Percentiles rank a stretch among this genome's conserved stretches.
These are phyloP conservation scores for Parietaria judaica DNA, from an alignment of 306 rosid species.

Conservation along the genomic window DNA sequence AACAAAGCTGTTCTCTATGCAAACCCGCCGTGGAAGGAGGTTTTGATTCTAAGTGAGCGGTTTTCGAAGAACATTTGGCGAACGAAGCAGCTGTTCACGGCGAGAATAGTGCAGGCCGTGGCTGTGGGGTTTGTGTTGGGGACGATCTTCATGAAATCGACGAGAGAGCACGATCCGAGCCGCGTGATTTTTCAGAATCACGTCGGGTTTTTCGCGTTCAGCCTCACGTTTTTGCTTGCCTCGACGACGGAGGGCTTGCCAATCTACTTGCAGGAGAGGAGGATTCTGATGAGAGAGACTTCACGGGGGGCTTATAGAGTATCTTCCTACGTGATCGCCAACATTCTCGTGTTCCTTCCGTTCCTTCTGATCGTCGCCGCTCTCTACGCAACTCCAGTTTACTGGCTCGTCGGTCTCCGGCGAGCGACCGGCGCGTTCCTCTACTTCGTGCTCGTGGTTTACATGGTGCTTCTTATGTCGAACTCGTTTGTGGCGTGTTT, in stretches of 20 bases:
- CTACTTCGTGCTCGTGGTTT: slow-evolving; percentile 61
- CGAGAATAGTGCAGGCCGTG: slow-evolving; percentile 58
- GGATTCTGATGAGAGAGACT: slow-evolving; percentile 63
- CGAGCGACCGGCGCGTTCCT: slow-evolving; percentile 49
- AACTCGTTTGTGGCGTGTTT: slow-evolving; percentile 30
- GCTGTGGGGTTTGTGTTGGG: slow-evolving; percentile 59
- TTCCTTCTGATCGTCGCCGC: slow-evolving; percentile 48
- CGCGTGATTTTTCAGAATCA: slow-evolving; percentile 36
- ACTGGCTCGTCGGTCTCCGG: slow-evolving; percentile 70
- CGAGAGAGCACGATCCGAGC: slow-evolving; percentile 20
- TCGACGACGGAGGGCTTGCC: slow-evolving; percentile 72
- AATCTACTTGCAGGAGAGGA: slow-evolving; percentile 67
- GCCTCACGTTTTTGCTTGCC: slow-evolving; percentile 63
- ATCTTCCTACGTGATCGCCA: slow-evolving; percentile 60
- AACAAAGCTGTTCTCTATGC: slow-evolving; percentile 11
- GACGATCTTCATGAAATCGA: slow-evolving; percentile 48
- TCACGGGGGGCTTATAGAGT: slow-evolving; percentile 76
- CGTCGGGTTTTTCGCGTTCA: slow-evolving; percentile 49
- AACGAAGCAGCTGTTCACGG: slow-evolving; percentile 40
- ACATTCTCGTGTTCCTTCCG: slow-evolving; percentile 55
- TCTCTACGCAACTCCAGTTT: slow-evolving; percentile 56
- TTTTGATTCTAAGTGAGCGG: slow-evolving; percentile 27
- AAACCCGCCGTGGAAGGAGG: slow-evolving; percentile 23
- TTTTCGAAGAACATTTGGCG: slow-evolving; percentile 31
- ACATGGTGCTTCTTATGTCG: slow-evolving; percentile 59